Evolutionary conservation across 2,329 filamentous ascomycete genomes (phyloP).

Genomic region (Grosmannia penicillata): DNA sequence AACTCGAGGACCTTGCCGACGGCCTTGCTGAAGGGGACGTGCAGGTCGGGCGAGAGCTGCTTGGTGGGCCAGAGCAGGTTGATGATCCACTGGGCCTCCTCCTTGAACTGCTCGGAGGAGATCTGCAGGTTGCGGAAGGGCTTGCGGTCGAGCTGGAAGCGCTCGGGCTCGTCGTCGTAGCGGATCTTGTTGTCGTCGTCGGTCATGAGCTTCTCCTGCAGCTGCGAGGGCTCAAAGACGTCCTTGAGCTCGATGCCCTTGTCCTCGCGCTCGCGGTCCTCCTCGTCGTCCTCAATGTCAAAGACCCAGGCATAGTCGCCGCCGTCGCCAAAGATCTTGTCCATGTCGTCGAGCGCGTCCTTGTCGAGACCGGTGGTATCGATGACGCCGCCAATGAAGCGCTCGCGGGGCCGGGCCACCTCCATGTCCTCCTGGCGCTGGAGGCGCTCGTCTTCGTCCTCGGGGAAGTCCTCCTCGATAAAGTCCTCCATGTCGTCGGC

Average conservation of each 20-base stretch:
- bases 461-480: conserved; percentile 89
- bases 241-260: conserved; percentile 88
- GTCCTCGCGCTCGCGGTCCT: conserved; percentile 63
- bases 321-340: conserved; percentile 87
- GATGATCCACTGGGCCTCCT: conserved; percentile 86
- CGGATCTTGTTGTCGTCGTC: conserved; percentile 91
- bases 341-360: conserved; percentile 88
- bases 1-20: conserved; percentile 90
- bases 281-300: conserved; percentile 73
- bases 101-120: conserved; percentile 70
- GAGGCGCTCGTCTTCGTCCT: conserved; percentile 66
- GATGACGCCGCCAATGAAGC: conserved; percentile 53
- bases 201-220: conserved; percentile 86
- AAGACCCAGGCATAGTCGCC: conserved; percentile 94
- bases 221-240: conserved; percentile 91
- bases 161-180: conserved; percentile 77
- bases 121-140: conserved; percentile 73
- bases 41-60: conserved; percentile 53
- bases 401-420: conserved; percentile 65
- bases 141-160: conserved; percentile 83
- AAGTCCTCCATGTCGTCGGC: conserved; percentile 86
- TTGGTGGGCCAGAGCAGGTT: conserved; percentile 85
- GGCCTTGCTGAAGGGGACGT: conserved; percentile 71
- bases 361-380: conserved; percentile 81
- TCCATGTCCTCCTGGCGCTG: conserved; percentile 74